Conservation (phyloP, 768 basidiomycete genomes). For the Suillus brevipes region DNA sequence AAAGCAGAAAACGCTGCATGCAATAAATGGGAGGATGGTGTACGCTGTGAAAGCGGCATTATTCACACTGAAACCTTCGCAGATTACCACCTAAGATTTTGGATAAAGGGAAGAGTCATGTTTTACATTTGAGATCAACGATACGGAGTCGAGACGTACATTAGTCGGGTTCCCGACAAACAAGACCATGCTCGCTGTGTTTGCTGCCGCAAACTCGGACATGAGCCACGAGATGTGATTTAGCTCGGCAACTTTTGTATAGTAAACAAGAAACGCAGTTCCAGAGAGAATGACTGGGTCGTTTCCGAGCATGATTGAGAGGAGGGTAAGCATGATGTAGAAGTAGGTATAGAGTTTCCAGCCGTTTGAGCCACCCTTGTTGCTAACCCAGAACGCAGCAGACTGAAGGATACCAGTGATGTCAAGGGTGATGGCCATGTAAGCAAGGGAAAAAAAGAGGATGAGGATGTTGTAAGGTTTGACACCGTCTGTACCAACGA, state of each 20-base stretch:
- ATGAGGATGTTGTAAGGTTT: slow-evolving; percentile 93
- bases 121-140: neutral
- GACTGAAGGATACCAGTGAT: slow-evolving; percentile 84
- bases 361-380: slow-evolving; percentile 74
- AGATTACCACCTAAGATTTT: slow-evolving; percentile 61
- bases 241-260: slow-evolving; percentile 59
- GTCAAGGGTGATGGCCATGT: slow-evolving; percentile 91
- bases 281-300: slow-evolving; percentile 93
- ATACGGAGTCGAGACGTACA: slow-evolving; percentile 27
- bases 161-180: slow-evolving; percentile 95
- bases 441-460: slow-evolving; percentile 88
- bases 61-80: slow-evolving; percentile 80
- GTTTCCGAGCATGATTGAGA: slow-evolving; percentile 85
- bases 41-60: slow-evolving; percentile 82
- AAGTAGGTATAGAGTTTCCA: slow-evolving; percentile 74
- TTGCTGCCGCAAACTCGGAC: slow-evolving; percentile 76
- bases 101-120: neutral
- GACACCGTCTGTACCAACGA: slow-evolving; percentile 76
- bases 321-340: slow-evolving; percentile 76
- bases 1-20: slow-evolving; percentile 62
- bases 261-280: slow-evolving; percentile 87
- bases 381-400: slow-evolving; percentile 87
- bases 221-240: slow-evolving; percentile 68
- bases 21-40: slow-evolving; percentile 79
- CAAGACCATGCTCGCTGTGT: slow-evolving; percentile 71